Conservation (phyloP, 2,329 filamentous ascomycete genomes). For the Penicillium sp. region DNA sequence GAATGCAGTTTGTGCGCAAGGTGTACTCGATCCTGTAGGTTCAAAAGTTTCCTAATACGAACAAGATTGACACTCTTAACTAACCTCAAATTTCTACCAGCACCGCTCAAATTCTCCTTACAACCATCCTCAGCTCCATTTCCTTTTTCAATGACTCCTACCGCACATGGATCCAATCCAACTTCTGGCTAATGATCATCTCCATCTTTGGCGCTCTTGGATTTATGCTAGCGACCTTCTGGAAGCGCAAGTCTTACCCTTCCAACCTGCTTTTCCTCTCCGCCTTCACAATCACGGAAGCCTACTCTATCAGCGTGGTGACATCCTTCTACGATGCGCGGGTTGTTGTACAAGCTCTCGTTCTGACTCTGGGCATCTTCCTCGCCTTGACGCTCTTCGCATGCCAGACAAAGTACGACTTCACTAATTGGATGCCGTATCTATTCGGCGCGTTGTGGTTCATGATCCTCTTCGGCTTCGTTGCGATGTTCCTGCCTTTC, state of each 20-base stretch:
- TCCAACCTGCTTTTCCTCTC: conserved; percentile 90
- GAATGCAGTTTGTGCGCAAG: conserved; percentile 95
- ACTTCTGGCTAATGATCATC: conserved; percentile 80
- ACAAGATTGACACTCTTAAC: background rate
- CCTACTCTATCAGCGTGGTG: conserved; percentile 89
- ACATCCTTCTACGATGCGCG: conserved; percentile 83
- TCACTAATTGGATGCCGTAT: conserved; percentile 95
- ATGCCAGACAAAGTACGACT: conserved; percentile 97
- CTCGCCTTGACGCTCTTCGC: conserved; percentile 73
- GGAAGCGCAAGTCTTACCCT: conserved; percentile 94
- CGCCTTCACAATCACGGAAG: conserved; percentile 87
- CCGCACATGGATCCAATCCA: conserved; percentile 80
- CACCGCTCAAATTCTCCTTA: conserved; percentile 87
- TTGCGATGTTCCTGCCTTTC: conserved; percentile 83
- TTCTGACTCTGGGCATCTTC: conserved; percentile 74
- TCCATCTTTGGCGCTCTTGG: conserved; percentile 81
- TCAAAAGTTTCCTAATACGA: background rate
- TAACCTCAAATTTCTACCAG: conserved; percentile 31
- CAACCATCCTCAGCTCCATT: conserved; percentile 73
- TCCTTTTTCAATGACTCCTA: conserved; percentile 83
- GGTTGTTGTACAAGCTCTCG: conserved; percentile 85
- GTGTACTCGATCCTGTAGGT: conserved; percentile 88
- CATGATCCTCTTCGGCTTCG: conserved; percentile 87
- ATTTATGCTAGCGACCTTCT: conserved; percentile 85
- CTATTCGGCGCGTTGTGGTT: conserved; percentile 89